Evolutionary conservation across 176 grass and related monocot genomes (phyloP).

Genomic region (Chloris gayana): DNA sequence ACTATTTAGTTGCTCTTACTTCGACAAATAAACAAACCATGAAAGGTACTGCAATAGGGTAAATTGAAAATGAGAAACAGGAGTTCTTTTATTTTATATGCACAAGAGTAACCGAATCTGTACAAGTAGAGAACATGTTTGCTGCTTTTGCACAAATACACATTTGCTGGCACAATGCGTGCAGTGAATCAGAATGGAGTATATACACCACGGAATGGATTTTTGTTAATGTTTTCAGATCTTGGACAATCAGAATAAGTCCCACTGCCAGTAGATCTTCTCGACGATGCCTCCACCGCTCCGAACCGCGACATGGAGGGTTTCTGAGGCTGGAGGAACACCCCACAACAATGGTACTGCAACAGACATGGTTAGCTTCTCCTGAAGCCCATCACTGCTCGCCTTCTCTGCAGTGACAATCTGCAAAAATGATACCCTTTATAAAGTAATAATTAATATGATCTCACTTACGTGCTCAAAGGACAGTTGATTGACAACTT

Average conservation of each 20-base stretch:
- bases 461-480: background rate
- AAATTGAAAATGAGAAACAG: background rate
- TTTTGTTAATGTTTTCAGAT: constrained; percentile 39
- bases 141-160: constrained; percentile 18
- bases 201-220: constrained; percentile 54
- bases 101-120: constrained; percentile 25
- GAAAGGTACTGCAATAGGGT: background rate
- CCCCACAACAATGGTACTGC: constrained; percentile 93
- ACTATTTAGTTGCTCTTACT: background rate
- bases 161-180: constrained; percentile 41
- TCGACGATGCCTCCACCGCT: constrained; percentile 94
- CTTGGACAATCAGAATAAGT: constrained; percentile 63
- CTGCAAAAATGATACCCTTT: constrained; percentile 33
- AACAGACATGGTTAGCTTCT: constrained; percentile 95
- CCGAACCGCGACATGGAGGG: constrained; percentile 73
- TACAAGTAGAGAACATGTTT: constrained; percentile 33
- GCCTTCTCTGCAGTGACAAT: constrained; percentile 87
- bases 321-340: constrained; percentile 92
- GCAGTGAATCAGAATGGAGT: constrained; percentile 43
- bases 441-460: background rate
- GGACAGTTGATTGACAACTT: background rate
- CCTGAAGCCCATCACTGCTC: constrained; percentile 73
- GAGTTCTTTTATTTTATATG: constrained; percentile 40
- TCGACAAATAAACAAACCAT: background rate
- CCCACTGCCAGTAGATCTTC: constrained; percentile 99